phyloP scores from a whole-genome alignment of 371 early-diverging fungal species.

The Blakeslea trispora region DNA sequence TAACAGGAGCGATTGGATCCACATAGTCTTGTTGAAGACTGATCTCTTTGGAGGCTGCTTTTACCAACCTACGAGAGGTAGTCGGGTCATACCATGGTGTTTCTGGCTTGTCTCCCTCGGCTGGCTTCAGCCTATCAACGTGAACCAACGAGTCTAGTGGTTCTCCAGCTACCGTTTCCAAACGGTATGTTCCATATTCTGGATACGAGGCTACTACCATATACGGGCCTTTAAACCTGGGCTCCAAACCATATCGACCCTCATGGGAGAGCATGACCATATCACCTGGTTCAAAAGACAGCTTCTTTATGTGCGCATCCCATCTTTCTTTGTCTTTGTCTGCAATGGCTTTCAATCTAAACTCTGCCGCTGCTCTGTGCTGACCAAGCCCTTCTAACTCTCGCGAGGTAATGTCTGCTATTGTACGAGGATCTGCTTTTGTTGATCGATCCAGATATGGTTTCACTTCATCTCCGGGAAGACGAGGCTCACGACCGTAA shows the following conservation, averaged over 20 bases:
- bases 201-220: not conserved
- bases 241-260: not conserved
- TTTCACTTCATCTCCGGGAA: constrained; percentile 9
- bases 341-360: not conserved
- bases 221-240: constrained; percentile 4
- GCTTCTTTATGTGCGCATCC: constrained; percentile 1
- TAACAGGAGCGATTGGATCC: too few species aligned
- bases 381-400: not conserved
- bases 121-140: constrained; percentile 4
- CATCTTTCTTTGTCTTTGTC: constrained; percentile 5
- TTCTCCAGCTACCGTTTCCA: constrained; percentile 3
- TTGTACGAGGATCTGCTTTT: not conserved
- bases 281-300: constrained; percentile 10
- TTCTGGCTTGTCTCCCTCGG: not conserved
- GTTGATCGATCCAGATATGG: not conserved
- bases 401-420: constrained; percentile 1
- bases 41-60: too few species aligned
- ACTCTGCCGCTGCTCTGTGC: too few species aligned
- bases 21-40: too few species aligned
- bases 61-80: not conserved
- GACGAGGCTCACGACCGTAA: constrained; percentile 6
- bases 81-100: constrained; percentile 10
- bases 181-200: constrained; percentile 2
- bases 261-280: not conserved
- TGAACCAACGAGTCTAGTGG: constrained; percentile 4